These are phyloP conservation scores for Linum trigynum DNA, from an alignment of 345 rosid genomes.

Conservation along the genomic window DNA sequence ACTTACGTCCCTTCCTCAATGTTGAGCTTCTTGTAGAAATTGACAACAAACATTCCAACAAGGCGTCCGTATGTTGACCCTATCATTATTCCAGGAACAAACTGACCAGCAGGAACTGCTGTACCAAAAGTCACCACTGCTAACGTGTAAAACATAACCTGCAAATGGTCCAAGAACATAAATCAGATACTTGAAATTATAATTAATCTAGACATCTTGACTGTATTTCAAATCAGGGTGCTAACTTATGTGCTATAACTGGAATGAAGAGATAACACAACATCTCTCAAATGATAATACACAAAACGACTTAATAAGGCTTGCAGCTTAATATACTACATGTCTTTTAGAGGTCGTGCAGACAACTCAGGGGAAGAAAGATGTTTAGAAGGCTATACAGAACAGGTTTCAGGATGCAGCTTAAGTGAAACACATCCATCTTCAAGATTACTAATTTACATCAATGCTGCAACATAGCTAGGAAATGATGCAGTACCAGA, in stretches of 20 bases:
- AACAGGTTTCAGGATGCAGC: neutral
- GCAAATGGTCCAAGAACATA: constrained; percentile 18
- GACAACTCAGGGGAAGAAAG: neutral
- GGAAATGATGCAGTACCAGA: constrained; percentile 44
- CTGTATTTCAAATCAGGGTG: neutral
- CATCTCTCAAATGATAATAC: neutral
- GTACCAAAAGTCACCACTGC: constrained; percentile 93
- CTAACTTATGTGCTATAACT: neutral
- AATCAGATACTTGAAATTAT: neutral
- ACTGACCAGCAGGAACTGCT: constrained; percentile 99
- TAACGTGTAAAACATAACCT: constrained; percentile 92
- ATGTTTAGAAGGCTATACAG: neutral
- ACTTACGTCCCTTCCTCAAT: constrained; percentile 99
- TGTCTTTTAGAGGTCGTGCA: neutral
- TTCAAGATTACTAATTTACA: neutral
- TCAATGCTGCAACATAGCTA: neutral
- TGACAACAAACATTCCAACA: constrained; percentile 92
- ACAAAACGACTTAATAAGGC: too few species aligned
- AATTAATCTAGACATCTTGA: neutral
- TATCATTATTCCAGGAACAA: constrained; percentile 98
- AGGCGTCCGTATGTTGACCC: constrained; percentile 98
- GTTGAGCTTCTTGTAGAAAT: constrained; percentile 77
- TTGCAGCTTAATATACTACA: neutral
- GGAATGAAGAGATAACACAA: neutral
- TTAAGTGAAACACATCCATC: neutral